Evolutionary conservation across 768 basidiomycete genomes (phyloP).

Genomic region (Suillus ampliporus): DNA sequence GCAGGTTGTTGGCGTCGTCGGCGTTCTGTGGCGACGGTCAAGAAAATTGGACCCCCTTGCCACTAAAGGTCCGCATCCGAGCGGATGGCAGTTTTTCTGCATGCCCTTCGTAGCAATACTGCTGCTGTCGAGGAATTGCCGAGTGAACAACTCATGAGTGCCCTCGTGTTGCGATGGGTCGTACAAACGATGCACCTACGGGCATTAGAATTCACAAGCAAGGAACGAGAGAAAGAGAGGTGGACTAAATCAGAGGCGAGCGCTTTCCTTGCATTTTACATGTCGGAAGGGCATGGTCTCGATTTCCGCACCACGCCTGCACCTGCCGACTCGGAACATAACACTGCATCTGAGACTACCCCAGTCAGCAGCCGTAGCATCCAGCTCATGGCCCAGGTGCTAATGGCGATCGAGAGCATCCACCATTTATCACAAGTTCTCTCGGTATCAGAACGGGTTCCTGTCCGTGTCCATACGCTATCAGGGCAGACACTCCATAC

Average conservation of each 20-base stretch:
- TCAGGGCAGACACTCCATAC: conserved; percentile 68
- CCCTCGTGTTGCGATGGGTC: conserved; percentile 69
- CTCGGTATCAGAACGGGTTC: conserved; percentile 55
- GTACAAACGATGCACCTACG: conserved; percentile 54
- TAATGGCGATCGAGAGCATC: conserved; percentile 63
- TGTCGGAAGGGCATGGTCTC: conserved; percentile 13
- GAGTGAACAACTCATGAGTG: conserved; percentile 51
- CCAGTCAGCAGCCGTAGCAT: conserved; percentile 62
- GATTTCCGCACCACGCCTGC: conserved; percentile 18
- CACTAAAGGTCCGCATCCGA: conserved; percentile 54
- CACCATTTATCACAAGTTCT: conserved; percentile 66
- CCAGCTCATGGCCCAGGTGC: conserved; percentile 69
- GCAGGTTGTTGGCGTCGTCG: conserved; percentile 50
- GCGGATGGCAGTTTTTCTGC: conserved; percentile 61
- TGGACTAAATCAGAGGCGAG: conserved; percentile 72
- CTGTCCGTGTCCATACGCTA: conserved; percentile 52
- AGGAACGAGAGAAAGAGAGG: conserved; percentile 66
- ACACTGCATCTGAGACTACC: neutral
- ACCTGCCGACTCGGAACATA: conserved; percentile 19
- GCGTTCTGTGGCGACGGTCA: conserved; percentile 29
- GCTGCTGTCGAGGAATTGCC: conserved; percentile 52
- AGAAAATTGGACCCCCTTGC: conserved; percentile 47
- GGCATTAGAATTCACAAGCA: conserved; percentile 53
- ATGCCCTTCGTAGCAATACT: conserved; percentile 59
- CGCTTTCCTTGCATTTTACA: conserved; percentile 61